Percentiles rank a stretch among this genome's conserved stretches.
phyloP scores from a whole-genome alignment of 208 protist genomes.

The Leishmania gerbilli region DNA sequence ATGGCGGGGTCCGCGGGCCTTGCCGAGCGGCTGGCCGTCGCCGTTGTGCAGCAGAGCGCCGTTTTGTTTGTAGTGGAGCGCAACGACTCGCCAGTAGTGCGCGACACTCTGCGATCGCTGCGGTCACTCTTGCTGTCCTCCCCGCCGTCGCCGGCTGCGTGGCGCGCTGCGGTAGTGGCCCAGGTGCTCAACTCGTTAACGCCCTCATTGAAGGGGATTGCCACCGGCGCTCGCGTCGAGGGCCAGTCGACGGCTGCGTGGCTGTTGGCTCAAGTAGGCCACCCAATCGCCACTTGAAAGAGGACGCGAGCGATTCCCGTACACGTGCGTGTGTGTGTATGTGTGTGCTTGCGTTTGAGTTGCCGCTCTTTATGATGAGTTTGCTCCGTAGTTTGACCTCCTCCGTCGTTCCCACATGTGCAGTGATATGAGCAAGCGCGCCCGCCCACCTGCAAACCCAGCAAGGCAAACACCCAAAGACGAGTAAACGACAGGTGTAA shows the following conservation, averaged over 20 bases:
- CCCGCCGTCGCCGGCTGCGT: not conserved
- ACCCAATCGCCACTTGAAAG: slow-evolving; percentile 3
- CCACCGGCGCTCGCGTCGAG: slow-evolving; percentile 29
- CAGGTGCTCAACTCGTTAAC: slow-evolving; percentile 17
- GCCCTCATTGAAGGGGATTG: slow-evolving; percentile 28
- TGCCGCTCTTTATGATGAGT: not conserved
- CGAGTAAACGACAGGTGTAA: too few species aligned
- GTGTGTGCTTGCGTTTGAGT: not conserved
- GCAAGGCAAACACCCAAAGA: not conserved
- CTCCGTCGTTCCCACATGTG: not conserved
- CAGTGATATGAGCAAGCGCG: not conserved
- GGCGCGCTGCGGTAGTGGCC: slow-evolving; percentile 10
- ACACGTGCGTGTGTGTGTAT: not conserved
- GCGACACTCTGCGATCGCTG: slow-evolving; percentile 20
- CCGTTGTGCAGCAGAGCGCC: slow-evolving; percentile 26
- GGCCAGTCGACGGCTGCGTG: slow-evolving; percentile 28
- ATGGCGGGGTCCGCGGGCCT: not conserved
- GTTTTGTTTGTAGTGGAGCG: slow-evolving; percentile 22
- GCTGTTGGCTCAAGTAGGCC: slow-evolving; percentile 16
- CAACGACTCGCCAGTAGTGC: slow-evolving; percentile 20
- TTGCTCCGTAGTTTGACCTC: too few species aligned
- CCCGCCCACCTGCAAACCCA: not conserved
- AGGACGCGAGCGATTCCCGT: not conserved
- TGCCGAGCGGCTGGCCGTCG: slow-evolving; percentile 14
- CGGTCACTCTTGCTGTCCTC: slow-evolving; percentile 15